Evolutionary conservation across 768 basidiomycete species (phyloP).

Genomic region (Tulasnella sp.): DNA sequence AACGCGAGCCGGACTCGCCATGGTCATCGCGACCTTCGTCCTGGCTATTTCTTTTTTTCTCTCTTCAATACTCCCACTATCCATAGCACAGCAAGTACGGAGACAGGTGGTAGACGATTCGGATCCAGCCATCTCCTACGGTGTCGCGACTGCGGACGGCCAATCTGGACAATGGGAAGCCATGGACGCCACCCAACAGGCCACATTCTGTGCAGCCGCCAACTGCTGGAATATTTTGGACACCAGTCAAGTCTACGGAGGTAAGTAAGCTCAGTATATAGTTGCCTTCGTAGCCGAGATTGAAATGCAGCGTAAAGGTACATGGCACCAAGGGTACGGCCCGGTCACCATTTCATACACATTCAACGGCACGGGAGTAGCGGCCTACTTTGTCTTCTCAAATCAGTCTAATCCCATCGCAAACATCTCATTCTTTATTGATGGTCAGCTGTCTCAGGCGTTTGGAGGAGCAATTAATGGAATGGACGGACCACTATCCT

Average conservation of each 20-base stretch:
- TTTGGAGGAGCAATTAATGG: not conserved
- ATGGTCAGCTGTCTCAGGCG: not conserved
- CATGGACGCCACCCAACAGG: not conserved
- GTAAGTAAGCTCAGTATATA: not conserved
- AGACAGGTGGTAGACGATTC: not conserved
- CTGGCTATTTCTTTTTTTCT: not conserved
- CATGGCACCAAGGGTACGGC: not conserved
- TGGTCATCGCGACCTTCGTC: not conserved
- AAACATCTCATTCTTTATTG: not conserved
- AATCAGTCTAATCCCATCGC: not conserved
- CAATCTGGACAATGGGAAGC: not conserved
- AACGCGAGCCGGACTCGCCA: not conserved
- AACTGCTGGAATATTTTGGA: not conserved
- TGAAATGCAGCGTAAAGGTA: not conserved
- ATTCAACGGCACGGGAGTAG: not conserved
- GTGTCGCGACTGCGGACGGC: not conserved
- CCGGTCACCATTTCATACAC: not conserved
- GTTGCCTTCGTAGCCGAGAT: not conserved
- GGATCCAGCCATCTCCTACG: not conserved
- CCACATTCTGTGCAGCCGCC: not conserved
- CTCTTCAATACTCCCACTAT: not conserved
- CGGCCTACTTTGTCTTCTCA: not conserved
- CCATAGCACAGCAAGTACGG: not conserved
- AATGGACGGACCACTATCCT: not conserved
- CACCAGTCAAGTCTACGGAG: not conserved